Evolutionary conservation across 352 stramenopile species (phyloP), one percentile per base, ranked within the genome.

Genomic region (Pythium brachiatum): DNA sequence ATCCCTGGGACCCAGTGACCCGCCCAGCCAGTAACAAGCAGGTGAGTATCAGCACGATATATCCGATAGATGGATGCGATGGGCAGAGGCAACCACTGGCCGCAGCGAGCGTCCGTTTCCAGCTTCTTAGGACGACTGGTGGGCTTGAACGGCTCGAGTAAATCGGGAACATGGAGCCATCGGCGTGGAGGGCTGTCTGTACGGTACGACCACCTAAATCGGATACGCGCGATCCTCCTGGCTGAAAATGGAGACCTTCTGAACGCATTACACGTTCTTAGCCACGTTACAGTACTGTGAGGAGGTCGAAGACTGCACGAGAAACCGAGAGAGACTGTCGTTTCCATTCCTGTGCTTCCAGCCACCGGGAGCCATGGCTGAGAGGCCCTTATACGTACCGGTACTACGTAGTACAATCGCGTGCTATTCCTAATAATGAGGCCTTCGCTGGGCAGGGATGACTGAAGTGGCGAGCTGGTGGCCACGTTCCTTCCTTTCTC

Each of bases 181-280:
- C 26, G 4, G 39, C 39, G 26, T 27, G 18, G 15, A 7, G 7
- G 8, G 36, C 36, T 21, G 7, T 20, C 11, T 21, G 25, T 52
- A 52, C 44, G 27, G 44, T 52, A 52, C 44, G 44, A 52, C 44
- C 44, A 52, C 44, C 44, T 34, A 52, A 52, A 52, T 52, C 44
- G 21, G 44, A 52, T 52, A 20, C 39, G 38, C 38, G 20, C 38
- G 16, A 8, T 9, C 38, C 3, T 26, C 39, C 39, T 9, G 18
- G 18, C 18, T 18, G 39, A 47, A 27, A 26, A 26, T 47, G 39
- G 39, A 47, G 39, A 2, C 39, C 21, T 47, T 26, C 39, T 47
- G 39, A 4, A 7, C 39, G 26, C 39, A 27, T 20, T 5, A 20
- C 39, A n/a, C 4, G 18, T 27, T 20, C 12, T 20, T 15, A 7